Evolutionary conservation across 108 stramenopile genomes (phyloP).

Genomic region (Conticribra guillardii): DNA sequence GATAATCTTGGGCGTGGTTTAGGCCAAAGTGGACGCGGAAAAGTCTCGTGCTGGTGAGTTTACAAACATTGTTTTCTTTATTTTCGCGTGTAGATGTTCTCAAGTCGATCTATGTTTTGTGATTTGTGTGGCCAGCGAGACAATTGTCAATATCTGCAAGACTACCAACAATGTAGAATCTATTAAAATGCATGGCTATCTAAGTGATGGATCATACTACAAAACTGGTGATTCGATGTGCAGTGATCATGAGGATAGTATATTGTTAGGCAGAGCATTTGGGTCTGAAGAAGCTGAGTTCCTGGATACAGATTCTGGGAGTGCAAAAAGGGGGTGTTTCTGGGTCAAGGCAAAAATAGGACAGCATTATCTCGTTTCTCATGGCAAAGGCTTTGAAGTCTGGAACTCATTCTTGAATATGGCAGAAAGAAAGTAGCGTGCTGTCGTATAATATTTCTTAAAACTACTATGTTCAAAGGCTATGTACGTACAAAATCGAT

Average conservation of each 20-base stretch:
- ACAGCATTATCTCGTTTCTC: constrained; percentile 55
- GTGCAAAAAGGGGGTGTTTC: constrained; percentile 46
- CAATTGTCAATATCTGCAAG: constrained; percentile 51
- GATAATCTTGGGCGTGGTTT: constrained; percentile 22
- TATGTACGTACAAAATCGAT: too few relatives aligned
- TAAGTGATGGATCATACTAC: constrained; percentile 73
- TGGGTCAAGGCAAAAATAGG: constrained; percentile 61
- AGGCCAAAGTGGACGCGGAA: constrained; percentile 49
- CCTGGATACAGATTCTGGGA: constrained; percentile 35
- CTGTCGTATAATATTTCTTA: not conserved
- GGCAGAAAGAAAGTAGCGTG: not conserved
- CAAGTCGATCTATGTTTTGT: constrained; percentile 39
- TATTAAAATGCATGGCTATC: constrained; percentile 60
- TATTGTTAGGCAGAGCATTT: constrained; percentile 17
- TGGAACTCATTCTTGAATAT: constrained; percentile 40
- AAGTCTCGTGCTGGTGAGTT: constrained; percentile 46
- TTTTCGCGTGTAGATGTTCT: not conserved
- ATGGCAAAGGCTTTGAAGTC: constrained; percentile 68
- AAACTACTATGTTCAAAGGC: too few relatives aligned
- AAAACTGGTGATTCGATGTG: constrained; percentile 55
- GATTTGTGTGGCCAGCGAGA: constrained; percentile 69
- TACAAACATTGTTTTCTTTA: not conserved
- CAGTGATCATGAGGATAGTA: constrained; percentile 6
- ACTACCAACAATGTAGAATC: constrained; percentile 22
- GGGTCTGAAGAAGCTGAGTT: constrained; percentile 21